Base-by-base conservation (phyloP, 192 early-diverging fungal species). In the Rhizophagus clarus region DNA sequence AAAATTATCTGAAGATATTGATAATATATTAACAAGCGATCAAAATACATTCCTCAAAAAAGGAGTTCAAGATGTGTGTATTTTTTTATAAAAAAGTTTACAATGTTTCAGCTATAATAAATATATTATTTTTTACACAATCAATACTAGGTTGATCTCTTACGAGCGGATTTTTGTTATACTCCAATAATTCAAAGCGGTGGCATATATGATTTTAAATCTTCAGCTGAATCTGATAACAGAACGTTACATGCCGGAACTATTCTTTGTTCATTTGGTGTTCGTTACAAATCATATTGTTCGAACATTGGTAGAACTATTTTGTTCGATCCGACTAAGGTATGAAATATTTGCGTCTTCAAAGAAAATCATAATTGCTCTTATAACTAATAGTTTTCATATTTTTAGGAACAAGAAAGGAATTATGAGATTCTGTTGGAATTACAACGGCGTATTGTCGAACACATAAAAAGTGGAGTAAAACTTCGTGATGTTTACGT, bases 131-230 rank as follows among this genome's bases (percentile, higher is more conserved):
- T 71, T 24, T 24, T 45, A 69, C 51, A 47, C 10, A n/a, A 45
- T 22, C 1, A 63, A 34, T 22, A 56, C 20, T 60, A 90, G 89
- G 81, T 88, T 24, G 86, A 90, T n/a, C 83, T 89, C 45, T 93
- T 92, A 22, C 87, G 89, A 74, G 85, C 91, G 12, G 98, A 99
- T 64, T 96, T 94, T 94, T 95, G 96, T 80, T 95, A 97, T 61
- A 86, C 91, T 10, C 98, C 98, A 10, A 95, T 97, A 71, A 92
- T 99, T 79, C 97, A 98, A 85, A 96, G 95, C 86, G 98, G 98
- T 74, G 97, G 97, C 56, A 87, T 90, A 47, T 99, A 96, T 83
- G 93, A 97, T 77, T 87, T 99, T 73, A 90, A 89, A 76, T 89
- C 94, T 14, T 92, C 91, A 4, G 97, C 96, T 9, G 84, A 84